Base-by-base conservation (phyloP, 2,329 filamentous ascomycete genomes). In the Penicillium sp. region DNA sequence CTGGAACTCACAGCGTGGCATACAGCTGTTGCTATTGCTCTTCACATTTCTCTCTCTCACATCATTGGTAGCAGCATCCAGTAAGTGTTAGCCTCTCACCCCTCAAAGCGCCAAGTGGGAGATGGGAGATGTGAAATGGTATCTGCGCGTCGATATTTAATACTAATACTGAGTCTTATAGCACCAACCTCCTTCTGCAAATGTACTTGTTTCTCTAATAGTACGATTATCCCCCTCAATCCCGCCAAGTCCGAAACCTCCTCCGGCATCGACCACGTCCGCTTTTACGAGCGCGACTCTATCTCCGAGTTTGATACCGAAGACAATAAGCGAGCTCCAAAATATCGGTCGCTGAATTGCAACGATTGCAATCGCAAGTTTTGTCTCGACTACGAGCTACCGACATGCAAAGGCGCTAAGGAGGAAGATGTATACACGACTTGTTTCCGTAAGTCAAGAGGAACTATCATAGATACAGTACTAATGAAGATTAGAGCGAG, bases 341-440 rank as follows among this genome's bases (percentile, higher is more conserved):
- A 73, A 52, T 73, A 76, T 53, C 68, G 73, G 31, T 69, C 75
- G 10, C 68, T 81, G 48, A 85, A 79, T 25, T 88, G 86, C 70
- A 84, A 80, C 53, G 85, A 88, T 68, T 88, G 86, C 71, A 88
- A 84, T 64, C 83, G 85, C 58, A 82, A 84, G 62, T 88, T 87
- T 72, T 88, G 86, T 66, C 72, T 87, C 38, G 78, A 80, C 53
- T 87, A 87, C 62, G 79, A 84, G 50, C 74, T 86, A 45, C 82
- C 83, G 1, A 82, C 84, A 50, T 88, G 86, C 66, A 82, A 85
- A 60, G 80, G 77, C 31, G 83, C 80, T 19, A 83, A 81, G 63
- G 84, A 86, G 64, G 84, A 86, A 45, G 84, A 87, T 64, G 80
- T 88, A 4, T 80, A 84, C 56, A 85, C 86, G 5, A 85, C 82